Percentiles rank a stretch among this genome's conserved stretches.
These are phyloP conservation scores for Mediolabrus comicus DNA, from an alignment of 108 stramenopile genomes.

Conservation along the genomic window DNA sequence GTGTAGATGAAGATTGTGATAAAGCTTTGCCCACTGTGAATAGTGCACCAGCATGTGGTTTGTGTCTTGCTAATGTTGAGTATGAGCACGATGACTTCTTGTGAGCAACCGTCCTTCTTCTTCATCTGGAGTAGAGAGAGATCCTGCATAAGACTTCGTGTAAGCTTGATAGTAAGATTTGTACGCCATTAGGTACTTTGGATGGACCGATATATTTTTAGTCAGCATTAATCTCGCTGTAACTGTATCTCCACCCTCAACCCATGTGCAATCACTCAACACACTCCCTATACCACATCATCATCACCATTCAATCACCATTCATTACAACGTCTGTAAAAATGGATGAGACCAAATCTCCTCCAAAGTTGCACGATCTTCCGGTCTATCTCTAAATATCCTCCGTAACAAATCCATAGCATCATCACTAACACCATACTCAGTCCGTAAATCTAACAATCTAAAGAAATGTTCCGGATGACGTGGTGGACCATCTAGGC, in stretches of 20 bases:
- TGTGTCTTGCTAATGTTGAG: constrained; percentile 53
- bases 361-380: constrained; percentile 35
- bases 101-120: too few relatives aligned
- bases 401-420: constrained; percentile 41
- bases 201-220: too few relatives aligned
- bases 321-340: constrained; percentile 1
- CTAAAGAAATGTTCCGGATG: too few relatives aligned
- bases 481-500: constrained; percentile 11
- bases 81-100: constrained; percentile 32
- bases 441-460: constrained; percentile 19
- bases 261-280: too few relatives aligned
- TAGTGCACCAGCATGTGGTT: constrained; percentile 70
- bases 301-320: too few relatives aligned
- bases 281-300: not conserved
- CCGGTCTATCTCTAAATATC: constrained; percentile 38
- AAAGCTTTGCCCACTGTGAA: constrained; percentile 45
- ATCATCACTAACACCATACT: constrained; percentile 23
- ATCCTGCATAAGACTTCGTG: too few relatives aligned
- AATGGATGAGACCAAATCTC: constrained; percentile 29
- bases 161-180: too few relatives aligned
- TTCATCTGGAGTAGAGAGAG: too few relatives aligned
- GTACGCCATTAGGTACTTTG: too few relatives aligned
- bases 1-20: constrained; percentile 9
- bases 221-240: not conserved
- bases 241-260: not conserved